Evolutionary conservation across 140 eudicot genomes (phyloP).

Genomic region (Stevia rebaudiana): DNA sequence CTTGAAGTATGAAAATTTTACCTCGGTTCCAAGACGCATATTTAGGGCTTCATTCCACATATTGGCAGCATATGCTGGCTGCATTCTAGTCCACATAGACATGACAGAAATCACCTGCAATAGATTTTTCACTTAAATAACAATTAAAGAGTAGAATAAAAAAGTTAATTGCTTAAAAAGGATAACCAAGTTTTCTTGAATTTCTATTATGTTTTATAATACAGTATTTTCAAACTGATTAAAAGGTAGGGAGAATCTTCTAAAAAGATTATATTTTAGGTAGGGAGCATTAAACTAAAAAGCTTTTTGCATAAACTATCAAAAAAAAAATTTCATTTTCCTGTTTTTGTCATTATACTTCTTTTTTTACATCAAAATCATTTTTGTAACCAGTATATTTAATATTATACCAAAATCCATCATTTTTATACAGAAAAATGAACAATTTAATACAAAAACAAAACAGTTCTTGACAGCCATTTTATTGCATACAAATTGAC

Average conservation of each 20-base stretch:
- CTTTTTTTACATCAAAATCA: background rate
- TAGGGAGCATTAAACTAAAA: background rate
- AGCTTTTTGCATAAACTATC: background rate
- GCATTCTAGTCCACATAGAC: slow-evolving; percentile 99
- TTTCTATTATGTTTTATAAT: background rate
- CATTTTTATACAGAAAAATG: background rate
- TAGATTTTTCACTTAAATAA: background rate
- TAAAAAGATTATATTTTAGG: background rate
- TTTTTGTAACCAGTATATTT: background rate
- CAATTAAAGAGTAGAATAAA: background rate
- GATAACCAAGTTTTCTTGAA: background rate
- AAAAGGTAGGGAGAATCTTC: background rate
- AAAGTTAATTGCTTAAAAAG: background rate
- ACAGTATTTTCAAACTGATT: background rate
- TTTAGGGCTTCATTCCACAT: slow-evolving; percentile 99
- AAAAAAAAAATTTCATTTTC: background rate
- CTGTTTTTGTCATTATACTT: background rate
- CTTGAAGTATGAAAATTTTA: slow-evolving; percentile 14
- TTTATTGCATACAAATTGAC: background rate
- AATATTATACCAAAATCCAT: background rate
- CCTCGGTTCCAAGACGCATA: slow-evolving; percentile 98
- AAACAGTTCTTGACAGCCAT: too few species aligned
- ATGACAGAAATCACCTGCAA: slow-evolving; percentile 98
- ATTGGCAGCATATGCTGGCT: slow-evolving; percentile 99
- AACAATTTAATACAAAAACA: background rate